Percentiles rank a stretch among this genome's conserved stretches.
Conservation (phyloP, 768 basidiomycete species). For the Lactarius evosmus region DNA sequence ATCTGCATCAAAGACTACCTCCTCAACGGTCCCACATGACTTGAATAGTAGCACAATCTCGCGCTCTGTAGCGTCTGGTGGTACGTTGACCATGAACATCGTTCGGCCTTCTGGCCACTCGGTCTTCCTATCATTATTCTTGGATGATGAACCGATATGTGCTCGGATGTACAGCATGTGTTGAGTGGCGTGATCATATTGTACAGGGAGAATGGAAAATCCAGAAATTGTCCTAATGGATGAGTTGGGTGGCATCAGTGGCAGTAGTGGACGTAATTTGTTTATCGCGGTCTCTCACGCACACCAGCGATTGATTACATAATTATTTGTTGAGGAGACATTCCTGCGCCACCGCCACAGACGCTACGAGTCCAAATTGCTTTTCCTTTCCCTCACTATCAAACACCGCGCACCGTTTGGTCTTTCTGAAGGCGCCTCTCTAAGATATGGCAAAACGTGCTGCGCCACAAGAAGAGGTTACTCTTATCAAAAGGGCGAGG, state of each 20-base stretch:
- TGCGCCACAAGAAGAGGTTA: constrained; percentile 53
- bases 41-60: constrained; percentile 79
- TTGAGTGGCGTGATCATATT: constrained; percentile 42
- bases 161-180: constrained; percentile 79
- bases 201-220: constrained; percentile 47
- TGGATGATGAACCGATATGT: constrained; percentile 45
- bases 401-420: background rate
- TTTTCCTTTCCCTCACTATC: too few relatives aligned
- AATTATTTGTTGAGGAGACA: too few relatives aligned
- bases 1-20: constrained; percentile 60
- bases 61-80: constrained; percentile 82
- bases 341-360: background rate
- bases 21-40: constrained; percentile 71
- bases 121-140: constrained; percentile 36
- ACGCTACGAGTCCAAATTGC: background rate
- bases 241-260: constrained; percentile 6
- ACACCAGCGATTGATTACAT: background rate
- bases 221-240: constrained; percentile 36
- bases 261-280: background rate
- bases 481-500: constrained; percentile 61
- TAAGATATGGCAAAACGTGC: constrained; percentile 64
- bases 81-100: constrained; percentile 85
- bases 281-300: too few relatives aligned
- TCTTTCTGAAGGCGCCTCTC: background rate
- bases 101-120: constrained; percentile 59